These are phyloP conservation scores for Bipolaris oryzae DNA, from an alignment of 2,329 filamentous ascomycete genomes.

Conservation along the genomic window DNA sequence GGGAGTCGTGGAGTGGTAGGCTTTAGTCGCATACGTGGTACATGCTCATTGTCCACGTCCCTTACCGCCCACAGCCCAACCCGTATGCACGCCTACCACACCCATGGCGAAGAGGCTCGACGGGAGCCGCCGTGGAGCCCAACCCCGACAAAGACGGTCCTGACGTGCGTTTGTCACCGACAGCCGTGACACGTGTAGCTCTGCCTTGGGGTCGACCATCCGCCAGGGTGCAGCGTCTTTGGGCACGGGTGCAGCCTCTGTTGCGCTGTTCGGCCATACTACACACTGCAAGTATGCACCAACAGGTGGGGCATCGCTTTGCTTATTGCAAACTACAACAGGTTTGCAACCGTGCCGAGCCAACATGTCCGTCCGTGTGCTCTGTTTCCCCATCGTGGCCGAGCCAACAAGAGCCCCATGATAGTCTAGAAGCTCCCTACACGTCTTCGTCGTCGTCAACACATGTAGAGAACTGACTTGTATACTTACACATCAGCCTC, in stretches of 20 bases:
- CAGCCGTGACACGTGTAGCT: slow-evolving; percentile 27
- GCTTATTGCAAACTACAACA: not conserved
- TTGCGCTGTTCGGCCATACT: slow-evolving; percentile 6
- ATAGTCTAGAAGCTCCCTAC: no score
- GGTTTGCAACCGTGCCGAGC: not conserved
- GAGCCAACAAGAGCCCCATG: no score
- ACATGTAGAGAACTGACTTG: not conserved
- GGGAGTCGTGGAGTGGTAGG: not conserved
- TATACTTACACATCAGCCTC: not conserved
- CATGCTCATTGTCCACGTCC: slow-evolving; percentile 21
- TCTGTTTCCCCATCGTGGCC: no score
- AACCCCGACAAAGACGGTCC: slow-evolving; percentile 15
- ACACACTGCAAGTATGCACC: not conserved
- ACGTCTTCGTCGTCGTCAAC: no score
- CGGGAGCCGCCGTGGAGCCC: slow-evolving; percentile 27
- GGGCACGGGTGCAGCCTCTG: not conserved
- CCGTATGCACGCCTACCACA: slow-evolving; percentile 13
- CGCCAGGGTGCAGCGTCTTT: slow-evolving; percentile 5
- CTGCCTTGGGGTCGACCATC: not conserved
- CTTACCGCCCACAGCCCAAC: slow-evolving; percentile 26
- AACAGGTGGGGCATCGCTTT: not conserved
- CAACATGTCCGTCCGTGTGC: no score
- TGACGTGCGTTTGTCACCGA: slow-evolving; percentile 5
- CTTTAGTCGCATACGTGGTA: slow-evolving; percentile 28
- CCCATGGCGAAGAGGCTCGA: slow-evolving; percentile 20